These are phyloP conservation scores for Fusarium anthophilum DNA, from an alignment of 2,329 filamentous ascomycete genomes.

Conservation along the genomic window DNA sequence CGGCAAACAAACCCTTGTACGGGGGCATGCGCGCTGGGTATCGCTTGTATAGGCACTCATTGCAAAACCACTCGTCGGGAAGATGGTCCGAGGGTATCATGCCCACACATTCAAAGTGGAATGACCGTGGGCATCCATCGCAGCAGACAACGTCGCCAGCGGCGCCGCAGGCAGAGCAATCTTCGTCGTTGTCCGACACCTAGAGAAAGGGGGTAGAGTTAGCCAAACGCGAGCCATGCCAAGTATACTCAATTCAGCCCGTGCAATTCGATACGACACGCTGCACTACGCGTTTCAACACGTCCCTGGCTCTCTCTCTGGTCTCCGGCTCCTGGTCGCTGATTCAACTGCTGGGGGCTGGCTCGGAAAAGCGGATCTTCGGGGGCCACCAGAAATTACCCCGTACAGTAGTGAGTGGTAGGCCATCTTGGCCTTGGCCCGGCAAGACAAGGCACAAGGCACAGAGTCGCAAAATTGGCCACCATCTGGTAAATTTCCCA, in stretches of 20 bases:
- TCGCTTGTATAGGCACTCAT: slow-evolving; percentile 68
- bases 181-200: slow-evolving; percentile 81
- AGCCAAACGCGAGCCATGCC: slow-evolving; percentile 41
- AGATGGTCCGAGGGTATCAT: slow-evolving; percentile 75
- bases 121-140: slow-evolving; percentile 89
- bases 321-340: slow-evolving; percentile 12
- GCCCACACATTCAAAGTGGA: slow-evolving; percentile 89
- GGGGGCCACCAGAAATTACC: slow-evolving; percentile 40
- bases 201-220: slow-evolving; percentile 40
- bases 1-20: slow-evolving; percentile 67
- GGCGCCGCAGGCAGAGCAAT: slow-evolving; percentile 86
- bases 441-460: slow-evolving; percentile 9
- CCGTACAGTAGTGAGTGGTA: slow-evolving; percentile 24
- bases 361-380: slow-evolving; percentile 43
- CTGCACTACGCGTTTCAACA: slow-evolving; percentile 32
- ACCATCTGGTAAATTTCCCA: slow-evolving; percentile 19
- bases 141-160: slow-evolving; percentile 91
- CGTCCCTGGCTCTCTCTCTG: slow-evolving; percentile 2
- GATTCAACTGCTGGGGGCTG: slow-evolving; percentile 31
- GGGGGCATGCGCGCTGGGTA: slow-evolving; percentile 57
- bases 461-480: slow-evolving; percentile 29
- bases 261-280: not conserved
- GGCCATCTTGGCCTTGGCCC: slow-evolving; percentile 1
- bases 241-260: not conserved
- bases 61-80: slow-evolving; percentile 87